A percentile compares a stretch with the other conserved stretches of the same genome.
phyloP scores from a whole-genome alignment of 2,329 filamentous ascomycete genomes.

The Dichotomopilus funicola region DNA sequence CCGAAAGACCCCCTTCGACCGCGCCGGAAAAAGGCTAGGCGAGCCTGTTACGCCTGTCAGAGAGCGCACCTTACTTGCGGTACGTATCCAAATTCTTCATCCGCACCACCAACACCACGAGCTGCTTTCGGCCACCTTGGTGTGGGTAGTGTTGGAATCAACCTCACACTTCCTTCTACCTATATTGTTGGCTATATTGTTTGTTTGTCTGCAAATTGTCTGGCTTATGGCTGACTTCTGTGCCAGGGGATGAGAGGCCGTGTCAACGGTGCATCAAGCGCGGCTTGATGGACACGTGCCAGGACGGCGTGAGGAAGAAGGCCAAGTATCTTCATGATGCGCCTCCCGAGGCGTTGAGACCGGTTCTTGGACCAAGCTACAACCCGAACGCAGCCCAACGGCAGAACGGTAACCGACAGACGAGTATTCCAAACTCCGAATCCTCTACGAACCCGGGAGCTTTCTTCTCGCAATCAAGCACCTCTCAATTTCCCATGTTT shows the following conservation, averaged over 20 bases:
- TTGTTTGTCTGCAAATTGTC: not conserved
- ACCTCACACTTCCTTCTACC: not conserved
- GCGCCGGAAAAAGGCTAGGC: slow-evolving; percentile 87
- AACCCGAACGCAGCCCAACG: slow-evolving; percentile 50
- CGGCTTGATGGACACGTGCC: slow-evolving; percentile 81
- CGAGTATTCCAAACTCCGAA: slow-evolving; percentile 42
- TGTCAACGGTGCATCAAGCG: slow-evolving; percentile 93
- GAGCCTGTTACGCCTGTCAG: slow-evolving; percentile 95
- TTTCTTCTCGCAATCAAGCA: slow-evolving; percentile 42
- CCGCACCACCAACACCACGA: too few species aligned
- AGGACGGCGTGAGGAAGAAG: slow-evolving; percentile 96
- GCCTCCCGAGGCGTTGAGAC: slow-evolving; percentile 78
- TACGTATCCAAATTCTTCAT: slow-evolving; percentile 46
- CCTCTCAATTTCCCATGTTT: slow-evolving; percentile 46
- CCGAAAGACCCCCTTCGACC: slow-evolving; percentile 88
- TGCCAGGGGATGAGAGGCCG: slow-evolving; percentile 83
- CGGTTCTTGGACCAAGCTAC: slow-evolving; percentile 69
- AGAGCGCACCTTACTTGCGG: slow-evolving; percentile 95
- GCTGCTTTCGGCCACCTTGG: too few species aligned
- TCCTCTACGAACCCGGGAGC: slow-evolving; percentile 36
- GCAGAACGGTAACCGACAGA: slow-evolving; percentile 41
- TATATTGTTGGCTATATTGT: not conserved
- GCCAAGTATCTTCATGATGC: slow-evolving; percentile 98
- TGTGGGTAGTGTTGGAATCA: not conserved
- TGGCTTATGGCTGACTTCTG: slow-evolving; percentile 12